These are phyloP conservation scores for Syncephalastrum racemosum DNA, from an alignment of 371 early-diverging fungal species.

Conservation along the genomic window DNA sequence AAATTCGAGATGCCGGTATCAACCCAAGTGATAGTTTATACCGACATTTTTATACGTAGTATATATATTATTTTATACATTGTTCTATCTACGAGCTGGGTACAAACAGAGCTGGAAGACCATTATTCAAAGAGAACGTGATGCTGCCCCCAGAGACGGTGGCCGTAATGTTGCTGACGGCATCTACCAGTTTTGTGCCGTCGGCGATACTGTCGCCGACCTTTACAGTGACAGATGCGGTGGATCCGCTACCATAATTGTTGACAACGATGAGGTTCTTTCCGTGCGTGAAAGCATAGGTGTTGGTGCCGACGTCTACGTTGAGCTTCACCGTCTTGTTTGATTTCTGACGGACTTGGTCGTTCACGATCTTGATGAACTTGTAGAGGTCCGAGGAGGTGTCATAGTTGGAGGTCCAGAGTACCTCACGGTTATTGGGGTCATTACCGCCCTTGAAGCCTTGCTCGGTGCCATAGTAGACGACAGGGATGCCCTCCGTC, in stretches of 20 bases:
- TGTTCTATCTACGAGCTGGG: constrained; percentile 2
- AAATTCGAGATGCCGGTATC: too few relatives aligned
- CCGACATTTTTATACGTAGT: too few relatives aligned
- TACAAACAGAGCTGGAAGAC: constrained; percentile 22
- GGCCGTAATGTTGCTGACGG: constrained; percentile 13
- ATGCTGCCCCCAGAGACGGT: constrained; percentile 18
- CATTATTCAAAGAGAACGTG: constrained; percentile 20
- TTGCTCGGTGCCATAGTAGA: constrained; percentile 48
- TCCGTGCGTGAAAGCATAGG: constrained; percentile 27
- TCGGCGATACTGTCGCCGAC: constrained; percentile 13
- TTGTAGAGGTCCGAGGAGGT: constrained; percentile 22
- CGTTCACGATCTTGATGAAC: constrained; percentile 18
- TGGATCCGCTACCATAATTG: constrained; percentile 23
- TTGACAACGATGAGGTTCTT: constrained; percentile 21
- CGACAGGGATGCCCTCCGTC: constrained; percentile 33
- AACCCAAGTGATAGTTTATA: too few relatives aligned
- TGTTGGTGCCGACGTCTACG: constrained; percentile 13
- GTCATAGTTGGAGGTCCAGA: constrained; percentile 30
- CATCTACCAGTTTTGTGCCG: constrained; percentile 17
- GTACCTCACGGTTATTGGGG: constrained; percentile 35
- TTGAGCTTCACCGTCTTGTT: constrained; percentile 7
- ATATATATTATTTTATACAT: too few relatives aligned
- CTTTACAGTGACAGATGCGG: constrained; percentile 20
- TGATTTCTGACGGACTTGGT: constrained; percentile 15
- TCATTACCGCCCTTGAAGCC: constrained; percentile 35